Evolutionary conservation across 352 stramenopile genomes (phyloP), one percentile per base, ranked within the genome.

Genomic region (Thraustochytrium aureum): DNA sequence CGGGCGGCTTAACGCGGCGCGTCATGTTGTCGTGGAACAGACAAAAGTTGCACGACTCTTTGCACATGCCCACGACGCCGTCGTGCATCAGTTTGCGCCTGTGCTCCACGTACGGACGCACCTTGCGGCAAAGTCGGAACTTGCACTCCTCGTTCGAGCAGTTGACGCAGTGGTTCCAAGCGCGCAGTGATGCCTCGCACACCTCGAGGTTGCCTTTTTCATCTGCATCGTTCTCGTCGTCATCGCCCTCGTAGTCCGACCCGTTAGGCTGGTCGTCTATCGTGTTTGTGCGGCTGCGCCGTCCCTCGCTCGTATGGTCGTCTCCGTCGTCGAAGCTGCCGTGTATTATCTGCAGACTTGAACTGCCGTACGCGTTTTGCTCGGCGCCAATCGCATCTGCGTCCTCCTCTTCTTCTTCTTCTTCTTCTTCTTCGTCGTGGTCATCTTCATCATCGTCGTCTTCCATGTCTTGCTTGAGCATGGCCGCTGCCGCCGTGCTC

Each of bases 11-110:
- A 2, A 79, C 69, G 32, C 52, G 32, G 52, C 59, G 50, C 35
- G 52, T 64, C 10, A 79, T 14, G 30, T 33, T 79, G 43, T 79
- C 69, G 38, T 65, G 67, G 26, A 79, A 79, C 30, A 17, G 37
- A 47, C 69, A 79, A n/a, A 74, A 79, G n/a, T 54, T 72, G 69
- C 69, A 79, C 32, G 39, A 62, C 69, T 79, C 69, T 12, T 47
- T 41, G 41, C 69, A 79, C 32, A 67, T n/a, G n/a, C 59, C 59
- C 20, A 79, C 35, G 14, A 79, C 35, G 1, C 37, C 50, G 1
- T 79, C 20, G 26, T 62, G 38, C 5, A 30, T 26, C 38, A 61
- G 33, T 10, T 47, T 12, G 14, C 59, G 30, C 14, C 56, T 12
- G 59, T 79, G 69, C 3, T 30, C 52, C 5, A 79, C 69, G 56